These are phyloP conservation scores for Periconia sp. DNA, from an alignment of 2,329 filamentous ascomycete species.

Conservation along the genomic window DNA sequence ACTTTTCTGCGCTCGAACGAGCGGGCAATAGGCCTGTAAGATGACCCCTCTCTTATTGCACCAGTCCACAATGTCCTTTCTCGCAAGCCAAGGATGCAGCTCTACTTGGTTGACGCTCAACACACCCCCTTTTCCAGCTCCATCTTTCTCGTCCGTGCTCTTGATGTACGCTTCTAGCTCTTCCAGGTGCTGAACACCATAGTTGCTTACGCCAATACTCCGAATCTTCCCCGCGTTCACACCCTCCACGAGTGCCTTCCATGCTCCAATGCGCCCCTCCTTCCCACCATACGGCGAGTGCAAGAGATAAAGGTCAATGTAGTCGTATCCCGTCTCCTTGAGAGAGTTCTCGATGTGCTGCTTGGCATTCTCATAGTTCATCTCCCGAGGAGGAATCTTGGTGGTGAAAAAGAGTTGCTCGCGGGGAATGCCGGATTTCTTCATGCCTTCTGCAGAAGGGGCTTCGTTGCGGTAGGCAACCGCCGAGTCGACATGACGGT, in stretches of 20 bases:
- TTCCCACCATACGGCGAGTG: constrained; percentile 62
- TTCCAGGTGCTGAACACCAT: constrained; percentile 61
- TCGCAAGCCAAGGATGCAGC: constrained; percentile 84
- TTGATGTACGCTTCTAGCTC: constrained; percentile 61
- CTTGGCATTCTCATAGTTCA: constrained; percentile 66
- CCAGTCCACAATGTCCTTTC: constrained; percentile 82
- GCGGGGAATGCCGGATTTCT: constrained; percentile 61
- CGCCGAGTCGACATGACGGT: constrained; percentile 71
- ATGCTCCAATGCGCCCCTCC: constrained; percentile 56
- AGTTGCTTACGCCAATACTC: constrained; percentile 62
- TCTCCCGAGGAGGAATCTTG: constrained; percentile 68
- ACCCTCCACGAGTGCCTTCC: constrained; percentile 61
- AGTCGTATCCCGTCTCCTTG: constrained; percentile 65
- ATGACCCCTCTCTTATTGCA: constrained; percentile 62
- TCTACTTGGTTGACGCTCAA: constrained; percentile 84
- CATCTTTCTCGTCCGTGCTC: constrained; percentile 69
- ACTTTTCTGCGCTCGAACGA: constrained; percentile 53
- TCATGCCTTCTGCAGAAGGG: constrained; percentile 69
- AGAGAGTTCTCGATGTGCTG: constrained; percentile 60
- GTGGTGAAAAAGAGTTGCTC: constrained; percentile 72
- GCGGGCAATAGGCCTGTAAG: constrained; percentile 56
- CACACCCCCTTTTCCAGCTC: constrained; percentile 69
- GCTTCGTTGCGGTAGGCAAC: constrained; percentile 70
- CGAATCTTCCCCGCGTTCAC: constrained; percentile 59
- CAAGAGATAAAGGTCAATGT: constrained; percentile 69